phyloP scores from a whole-genome alignment of 2,329 filamentous ascomycete species.

The Talaromyces sp. region DNA sequence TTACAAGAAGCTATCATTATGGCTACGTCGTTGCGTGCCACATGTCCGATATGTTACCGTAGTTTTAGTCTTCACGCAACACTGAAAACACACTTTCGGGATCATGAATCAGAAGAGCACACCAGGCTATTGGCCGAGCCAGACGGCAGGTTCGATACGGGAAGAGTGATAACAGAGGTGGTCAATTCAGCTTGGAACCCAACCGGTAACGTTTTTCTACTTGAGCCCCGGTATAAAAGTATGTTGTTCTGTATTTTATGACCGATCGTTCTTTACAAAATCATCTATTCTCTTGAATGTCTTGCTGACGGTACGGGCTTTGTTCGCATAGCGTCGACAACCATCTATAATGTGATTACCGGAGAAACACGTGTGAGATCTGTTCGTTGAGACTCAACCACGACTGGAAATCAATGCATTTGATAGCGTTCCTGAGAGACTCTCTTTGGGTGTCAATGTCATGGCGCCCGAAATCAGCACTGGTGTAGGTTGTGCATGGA shows the following conservation, averaged over 20 bases:
- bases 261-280: background rate
- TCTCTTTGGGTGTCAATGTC: background rate
- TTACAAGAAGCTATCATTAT: constrained; percentile 16
- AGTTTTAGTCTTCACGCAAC: constrained; percentile 17
- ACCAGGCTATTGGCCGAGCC: constrained; percentile 12
- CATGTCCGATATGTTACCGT: constrained; percentile 15
- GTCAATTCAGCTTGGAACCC: constrained; percentile 11
- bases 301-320: background rate
- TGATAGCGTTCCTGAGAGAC: background rate
- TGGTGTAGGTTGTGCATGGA: background rate
- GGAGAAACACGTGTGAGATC: constrained; percentile 12
- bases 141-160: constrained; percentile 15
- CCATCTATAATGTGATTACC: constrained; percentile 16
- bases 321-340: background rate
- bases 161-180: constrained; percentile 14
- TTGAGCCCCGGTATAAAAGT: background rate
- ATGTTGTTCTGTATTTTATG: background rate
- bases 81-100: constrained; percentile 14
- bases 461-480: background rate
- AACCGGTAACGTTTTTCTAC: background rate
- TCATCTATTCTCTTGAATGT: background rate
- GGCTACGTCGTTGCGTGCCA: constrained; percentile 15
- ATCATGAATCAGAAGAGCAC: constrained; percentile 9
- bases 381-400: background rate
- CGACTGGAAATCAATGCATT: background rate